Conservation (phyloP, 2,329 filamentous ascomycete species). For the Aspergillus sp. region DNA sequence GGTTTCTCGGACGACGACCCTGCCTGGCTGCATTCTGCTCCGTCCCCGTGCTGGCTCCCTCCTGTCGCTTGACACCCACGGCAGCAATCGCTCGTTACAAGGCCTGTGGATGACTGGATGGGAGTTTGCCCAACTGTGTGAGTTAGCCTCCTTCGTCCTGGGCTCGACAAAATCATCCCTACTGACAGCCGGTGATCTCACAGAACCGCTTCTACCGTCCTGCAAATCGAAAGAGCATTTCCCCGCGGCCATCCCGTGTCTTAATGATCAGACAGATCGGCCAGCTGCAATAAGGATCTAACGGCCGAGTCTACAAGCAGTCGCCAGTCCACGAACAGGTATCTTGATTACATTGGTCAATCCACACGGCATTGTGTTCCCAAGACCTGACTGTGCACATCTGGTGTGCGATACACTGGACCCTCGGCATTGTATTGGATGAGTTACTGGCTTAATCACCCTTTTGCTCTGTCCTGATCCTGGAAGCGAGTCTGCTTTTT, state of each 20-base stretch:
- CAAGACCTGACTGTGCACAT: too few species aligned
- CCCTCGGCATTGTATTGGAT: neutral
- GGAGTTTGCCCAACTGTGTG: slow-evolving; percentile 18
- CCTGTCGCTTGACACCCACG: slow-evolving; percentile 10
- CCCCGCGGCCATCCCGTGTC: too few species aligned
- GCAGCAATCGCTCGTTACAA: slow-evolving; percentile 5
- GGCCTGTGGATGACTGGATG: slow-evolving; percentile 14
- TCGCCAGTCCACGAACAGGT: too few species aligned
- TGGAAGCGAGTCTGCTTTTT: neutral
- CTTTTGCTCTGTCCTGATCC: neutral
- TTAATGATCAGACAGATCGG: too few species aligned
- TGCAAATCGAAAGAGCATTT: too few species aligned
- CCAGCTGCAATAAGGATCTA: too few species aligned
- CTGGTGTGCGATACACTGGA: too few species aligned
- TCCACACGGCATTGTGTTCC: too few species aligned
- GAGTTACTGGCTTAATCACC: too few species aligned
- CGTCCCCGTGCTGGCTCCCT: slow-evolving; percentile 13
- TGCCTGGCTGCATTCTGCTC: slow-evolving; percentile 13
- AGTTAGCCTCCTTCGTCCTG: slow-evolving; percentile 7
- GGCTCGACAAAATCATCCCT: neutral
- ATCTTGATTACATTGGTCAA: too few species aligned
- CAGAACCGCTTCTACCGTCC: neutral
- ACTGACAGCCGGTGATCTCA: neutral
- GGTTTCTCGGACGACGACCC: slow-evolving; percentile 29
- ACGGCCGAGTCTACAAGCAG: too few species aligned